phyloP scores from a whole-genome alignment of 2,329 filamentous ascomycete genomes.

The Daldinia eschscholtzii region DNA sequence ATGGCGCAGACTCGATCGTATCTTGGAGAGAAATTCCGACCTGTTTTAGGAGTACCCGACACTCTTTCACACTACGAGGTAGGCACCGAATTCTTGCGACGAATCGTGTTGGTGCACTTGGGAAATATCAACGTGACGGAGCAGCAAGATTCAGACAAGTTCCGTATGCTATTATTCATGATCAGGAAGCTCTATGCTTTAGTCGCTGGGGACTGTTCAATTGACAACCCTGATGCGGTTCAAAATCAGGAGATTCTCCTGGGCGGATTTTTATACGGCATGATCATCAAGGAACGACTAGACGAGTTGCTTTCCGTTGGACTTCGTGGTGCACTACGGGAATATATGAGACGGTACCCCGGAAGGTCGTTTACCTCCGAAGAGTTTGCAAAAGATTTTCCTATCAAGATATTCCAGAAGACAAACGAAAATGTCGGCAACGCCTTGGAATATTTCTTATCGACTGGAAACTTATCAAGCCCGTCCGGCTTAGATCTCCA shows the following conservation, averaged over 20 bases:
- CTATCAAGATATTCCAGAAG: slow-evolving; percentile 79
- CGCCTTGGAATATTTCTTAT: slow-evolving; percentile 93
- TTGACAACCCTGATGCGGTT: slow-evolving; percentile 96
- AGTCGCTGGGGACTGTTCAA: slow-evolving; percentile 89
- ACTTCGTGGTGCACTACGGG: slow-evolving; percentile 66
- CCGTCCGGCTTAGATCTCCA: slow-evolving; percentile 93
- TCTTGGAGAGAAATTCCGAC: slow-evolving; percentile 89
- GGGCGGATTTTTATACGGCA: slow-evolving; percentile 92
- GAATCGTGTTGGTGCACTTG: slow-evolving; percentile 90
- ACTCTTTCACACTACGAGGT: slow-evolving; percentile 90
- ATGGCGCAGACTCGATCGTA: slow-evolving; percentile 86
- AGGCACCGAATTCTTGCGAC: slow-evolving; percentile 90
- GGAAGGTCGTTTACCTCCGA: slow-evolving; percentile 81
- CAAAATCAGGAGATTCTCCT: slow-evolving; percentile 96
- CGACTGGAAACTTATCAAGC: slow-evolving; percentile 93
- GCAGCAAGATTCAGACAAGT: slow-evolving; percentile 90
- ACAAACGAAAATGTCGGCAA: slow-evolving; percentile 91
- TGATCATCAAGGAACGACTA: slow-evolving; percentile 93
- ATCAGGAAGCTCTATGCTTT: slow-evolving; percentile 93
- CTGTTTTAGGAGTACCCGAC: slow-evolving; percentile 85
- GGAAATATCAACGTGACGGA: slow-evolving; percentile 88
- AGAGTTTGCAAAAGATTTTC: slow-evolving; percentile 84
- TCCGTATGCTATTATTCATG: slow-evolving; percentile 95
- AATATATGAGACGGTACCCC: slow-evolving; percentile 68
- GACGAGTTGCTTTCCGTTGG: slow-evolving; percentile 82